Conservation (phyloP, 2,329 filamentous ascomycete species). For the Hypoxylon sp. region DNA sequence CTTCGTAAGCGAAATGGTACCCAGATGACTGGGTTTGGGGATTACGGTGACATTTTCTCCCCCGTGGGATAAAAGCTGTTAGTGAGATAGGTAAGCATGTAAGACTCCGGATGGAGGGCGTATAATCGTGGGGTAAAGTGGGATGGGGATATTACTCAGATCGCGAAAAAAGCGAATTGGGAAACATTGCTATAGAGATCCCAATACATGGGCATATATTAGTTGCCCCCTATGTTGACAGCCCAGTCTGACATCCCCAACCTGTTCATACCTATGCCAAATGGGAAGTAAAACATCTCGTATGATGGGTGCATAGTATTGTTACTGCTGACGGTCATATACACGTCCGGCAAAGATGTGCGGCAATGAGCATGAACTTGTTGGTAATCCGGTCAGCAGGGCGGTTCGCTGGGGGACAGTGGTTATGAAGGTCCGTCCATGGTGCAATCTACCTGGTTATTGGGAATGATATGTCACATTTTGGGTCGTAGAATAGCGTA, state of each 20-base stretch:
- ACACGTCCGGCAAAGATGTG: slow-evolving; percentile 22
- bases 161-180: slow-evolving; percentile 26
- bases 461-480: slow-evolving; percentile 42
- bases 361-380: slow-evolving; percentile 15
- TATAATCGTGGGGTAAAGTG: slow-evolving; percentile 43
- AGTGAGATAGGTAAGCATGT: slow-evolving; percentile 43
- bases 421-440: slow-evolving; percentile 12
- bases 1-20: slow-evolving; percentile 21
- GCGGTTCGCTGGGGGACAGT: not conserved
- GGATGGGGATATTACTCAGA: slow-evolving; percentile 39
- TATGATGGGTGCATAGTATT: slow-evolving; percentile 25
- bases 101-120: slow-evolving; percentile 29
- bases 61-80: slow-evolving; percentile 22
- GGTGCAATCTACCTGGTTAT: slow-evolving; percentile 37
- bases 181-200: slow-evolving; percentile 28
- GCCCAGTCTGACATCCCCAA: slow-evolving; percentile 2
- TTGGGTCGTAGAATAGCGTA: slow-evolving; percentile 12
- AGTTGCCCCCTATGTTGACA: slow-evolving; percentile 20
- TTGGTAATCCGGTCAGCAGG: slow-evolving; percentile 25
- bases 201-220: slow-evolving; percentile 18
- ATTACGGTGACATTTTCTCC: slow-evolving; percentile 10
- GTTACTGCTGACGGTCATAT: slow-evolving; percentile 24
- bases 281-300: slow-evolving; percentile 15
- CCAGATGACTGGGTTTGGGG: slow-evolving; percentile 17
- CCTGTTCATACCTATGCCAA: slow-evolving; percentile 8